phyloP scores from a whole-genome alignment of 768 basidiomycete genomes.

The Lepiota brunneoincarnata region DNA sequence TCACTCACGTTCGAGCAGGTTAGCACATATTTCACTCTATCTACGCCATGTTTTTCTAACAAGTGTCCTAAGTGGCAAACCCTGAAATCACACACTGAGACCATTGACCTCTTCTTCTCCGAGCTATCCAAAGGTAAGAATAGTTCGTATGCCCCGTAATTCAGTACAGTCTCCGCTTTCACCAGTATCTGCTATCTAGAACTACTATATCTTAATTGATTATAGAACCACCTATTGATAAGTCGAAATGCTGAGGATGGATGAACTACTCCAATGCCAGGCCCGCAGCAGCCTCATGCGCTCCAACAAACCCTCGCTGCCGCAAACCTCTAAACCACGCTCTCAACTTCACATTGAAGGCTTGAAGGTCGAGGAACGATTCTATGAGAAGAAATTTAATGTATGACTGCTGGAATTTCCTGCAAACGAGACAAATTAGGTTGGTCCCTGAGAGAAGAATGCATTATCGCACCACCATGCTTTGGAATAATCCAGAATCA shows the following conservation, averaged over 20 bases:
- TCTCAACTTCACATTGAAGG: slow-evolving; percentile 45
- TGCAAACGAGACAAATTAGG: slow-evolving; percentile 20
- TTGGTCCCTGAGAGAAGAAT: neutral
- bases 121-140: slow-evolving; percentile 18
- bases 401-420: slow-evolving; percentile 60
- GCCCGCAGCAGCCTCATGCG: slow-evolving; percentile 71
- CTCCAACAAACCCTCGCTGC: slow-evolving; percentile 59
- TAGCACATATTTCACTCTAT: slow-evolving; percentile 10
- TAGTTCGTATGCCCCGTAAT: slow-evolving; percentile 19
- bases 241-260: slow-evolving; percentile 1
- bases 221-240: slow-evolving; percentile 5
- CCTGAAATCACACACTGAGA: slow-evolving; percentile 39
- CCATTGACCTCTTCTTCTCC: slow-evolving; percentile 54
- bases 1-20: slow-evolving; percentile 66
- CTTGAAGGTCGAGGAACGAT: slow-evolving; percentile 59
- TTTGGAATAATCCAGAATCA: slow-evolving; percentile 47
- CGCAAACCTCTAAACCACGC: slow-evolving; percentile 70
- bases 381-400: slow-evolving; percentile 53
- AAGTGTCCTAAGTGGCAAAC: slow-evolving; percentile 48
- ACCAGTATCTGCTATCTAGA: neutral
- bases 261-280: slow-evolving; percentile 32
- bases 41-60: neutral
- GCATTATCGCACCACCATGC: slow-evolving; percentile 65
- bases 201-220: slow-evolving; percentile 1
- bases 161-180: neutral